Base-by-base conservation (phyloP, 1,284 basidiomycete species). In the Wolfiporia cocos region DNA sequence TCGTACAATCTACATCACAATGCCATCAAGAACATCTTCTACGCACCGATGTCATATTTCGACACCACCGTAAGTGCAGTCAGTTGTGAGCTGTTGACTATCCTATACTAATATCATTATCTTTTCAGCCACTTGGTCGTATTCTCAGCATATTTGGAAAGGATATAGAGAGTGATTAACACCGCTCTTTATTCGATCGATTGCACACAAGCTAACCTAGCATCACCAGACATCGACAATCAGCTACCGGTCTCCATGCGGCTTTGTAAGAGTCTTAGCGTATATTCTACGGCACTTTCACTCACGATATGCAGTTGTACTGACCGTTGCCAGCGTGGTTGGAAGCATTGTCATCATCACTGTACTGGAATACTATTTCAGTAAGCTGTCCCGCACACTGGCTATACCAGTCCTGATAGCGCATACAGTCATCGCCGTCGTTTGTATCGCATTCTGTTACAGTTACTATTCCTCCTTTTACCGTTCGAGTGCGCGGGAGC, bases 1-100 rank as follows among this genome's bases (percentile, higher is more conserved):
- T 81, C 81, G 1, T 68, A 70, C 46, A 78, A 77, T 49, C 58
- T 85, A 5, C 80, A 84, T 53, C 67, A 73, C 39, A 54, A 66
- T 30, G 71, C 78, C 0, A 64, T 83, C 9, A 61, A 59, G 17
- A 74, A 77, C 41, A 71, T 85, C 26, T 78, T 84, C 55, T 74
- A 77, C 53, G 78, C 78, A 0, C 80, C 81, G 0, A 85, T 85
- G 77, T 72, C 74, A 0, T 81, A 83, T 55, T 86, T 84, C 49
- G 81, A 86, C 56, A 76, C 78, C 1, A 81, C 78, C 14, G 78
- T 80, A 38, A 52, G 69, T 49, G 5, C 15, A 14, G 7, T 39
- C 7, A n/a, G n/a, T n/a, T n/a, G n/a, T n/a, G n/a, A n/a, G n/a
- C n/a, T n/a, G n/a, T n/a, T n/a, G n/a, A n/a, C n/a, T n/a, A n/a